Evolutionary conservation across 495 filamentous ascomycete species (phyloP), one percentile per base, ranked within the genome.

Genomic region (Terfezia boudieri): DNA sequence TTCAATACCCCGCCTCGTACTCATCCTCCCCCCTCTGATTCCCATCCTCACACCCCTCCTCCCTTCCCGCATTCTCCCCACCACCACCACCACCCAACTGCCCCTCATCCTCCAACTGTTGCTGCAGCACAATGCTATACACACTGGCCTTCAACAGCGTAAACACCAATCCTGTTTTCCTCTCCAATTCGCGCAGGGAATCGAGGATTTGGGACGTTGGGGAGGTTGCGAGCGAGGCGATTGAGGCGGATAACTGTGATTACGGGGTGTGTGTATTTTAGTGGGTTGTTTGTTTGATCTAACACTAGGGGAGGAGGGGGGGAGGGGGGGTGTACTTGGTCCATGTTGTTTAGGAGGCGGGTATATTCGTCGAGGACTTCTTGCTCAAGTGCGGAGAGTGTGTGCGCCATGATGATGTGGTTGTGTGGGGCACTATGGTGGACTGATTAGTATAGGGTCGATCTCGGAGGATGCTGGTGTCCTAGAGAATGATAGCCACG

Each of bases 91-190:
- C 51, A 41, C 46, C 55, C 16, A 55, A 54, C 20, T 59, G 50
- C 56, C 32, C 48, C 48, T 56, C 56, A 38, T 61, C 59, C 53
- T 67, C 57, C 53, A 68, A 56, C 76, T 95, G 83, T 73, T 95
- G 86, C 74, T 96, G 86, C 71, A 98, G 67, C 60, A 98, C 87
- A 72, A 98, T 95, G 66, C 83, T 90, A 67, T 96, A 96, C 51
- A 96, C 90, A 68, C 89, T 95, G 36, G 90, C 89, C 71, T 98
- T 96, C 64, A 98, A 73, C 65, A 95, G 64, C 56, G 90, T 98
- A 68, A 89, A 94, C 36, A 95, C 90, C 41, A 92, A 72, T 49
- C 83, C 84, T 23, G 86, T 94, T 74, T 96, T 94, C 59, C 90
- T 74, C 71, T 98, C 90, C 52, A 98, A 73, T 37, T 84, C 76